A percentile compares a stretch with the other conserved stretches of the same genome.
phyloP scores from a whole-genome alignment of 2,329 filamentous ascomycete genomes.

The Claviceps sorghi region DNA sequence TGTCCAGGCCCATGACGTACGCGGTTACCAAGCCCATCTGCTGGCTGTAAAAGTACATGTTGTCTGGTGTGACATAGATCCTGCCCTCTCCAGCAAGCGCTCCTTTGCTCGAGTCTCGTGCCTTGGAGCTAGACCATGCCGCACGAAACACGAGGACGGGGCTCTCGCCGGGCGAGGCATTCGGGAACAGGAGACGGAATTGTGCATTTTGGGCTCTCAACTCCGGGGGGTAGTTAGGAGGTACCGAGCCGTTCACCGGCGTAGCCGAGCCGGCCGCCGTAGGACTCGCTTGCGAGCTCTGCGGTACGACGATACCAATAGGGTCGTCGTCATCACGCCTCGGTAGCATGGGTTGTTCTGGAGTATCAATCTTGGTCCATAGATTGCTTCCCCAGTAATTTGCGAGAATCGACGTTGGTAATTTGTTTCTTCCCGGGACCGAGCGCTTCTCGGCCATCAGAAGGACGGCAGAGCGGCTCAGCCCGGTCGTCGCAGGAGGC shows the following conservation, averaged over 20 bases:
- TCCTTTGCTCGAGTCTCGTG: conserved; percentile 25
- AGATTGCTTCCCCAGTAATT: conserved; percentile 88
- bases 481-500: conserved; percentile 67
- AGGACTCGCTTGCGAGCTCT: conserved; percentile 14
- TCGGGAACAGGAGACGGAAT: conserved; percentile 81
- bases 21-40: conserved; percentile 83
- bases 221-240: conserved; percentile 63
- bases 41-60: conserved; percentile 94
- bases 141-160: conserved; percentile 85
- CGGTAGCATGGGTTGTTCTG: conserved; percentile 17
- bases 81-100: conserved; percentile 50
- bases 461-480: conserved; percentile 74
- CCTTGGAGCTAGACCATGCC: conserved; percentile 52
- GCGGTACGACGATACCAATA: conserved; percentile 25
- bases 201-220: conserved; percentile 80
- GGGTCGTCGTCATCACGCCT: conserved; percentile 24
- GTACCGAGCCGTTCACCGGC: conserved; percentile 43
- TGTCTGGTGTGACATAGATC: conserved; percentile 72
- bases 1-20: conserved; percentile 59
- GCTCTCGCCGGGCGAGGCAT: conserved; percentile 62
- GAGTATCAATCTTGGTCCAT: conserved; percentile 37
- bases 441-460: conserved; percentile 64
- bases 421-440: conserved; percentile 49
- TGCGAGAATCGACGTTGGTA: conserved; percentile 76
- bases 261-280: conserved; percentile 13